Evolutionary conservation across 2,329 filamentous ascomycete genomes (phyloP).

Genomic region (Phaeosphaeria sp.): DNA sequence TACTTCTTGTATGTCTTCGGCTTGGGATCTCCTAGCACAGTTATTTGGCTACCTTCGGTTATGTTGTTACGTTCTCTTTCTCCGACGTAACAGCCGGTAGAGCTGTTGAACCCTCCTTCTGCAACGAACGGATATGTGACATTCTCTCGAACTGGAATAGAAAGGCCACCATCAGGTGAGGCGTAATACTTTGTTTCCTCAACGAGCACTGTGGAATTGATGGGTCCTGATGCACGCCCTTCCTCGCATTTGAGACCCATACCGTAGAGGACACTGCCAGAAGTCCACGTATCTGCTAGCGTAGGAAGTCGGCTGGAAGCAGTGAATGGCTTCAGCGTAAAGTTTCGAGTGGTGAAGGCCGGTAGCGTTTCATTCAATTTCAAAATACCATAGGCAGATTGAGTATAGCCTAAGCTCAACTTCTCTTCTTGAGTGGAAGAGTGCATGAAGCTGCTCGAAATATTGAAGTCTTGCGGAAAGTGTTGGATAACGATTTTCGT

Average conservation of each 20-base stretch:
- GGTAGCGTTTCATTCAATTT: conserved; percentile 57
- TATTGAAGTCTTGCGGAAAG: not conserved
- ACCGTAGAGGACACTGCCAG: conserved; percentile 33
- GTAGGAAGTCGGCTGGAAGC: conserved; percentile 8
- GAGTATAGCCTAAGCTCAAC: conserved; percentile 50
- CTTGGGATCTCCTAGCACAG: too few species aligned
- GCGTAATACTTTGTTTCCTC: not conserved
- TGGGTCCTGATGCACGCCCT: not conserved
- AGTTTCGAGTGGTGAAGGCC: conserved; percentile 51
- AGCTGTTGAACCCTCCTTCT: too few species aligned
- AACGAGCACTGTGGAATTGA: not conserved
- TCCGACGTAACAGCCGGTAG: too few species aligned
- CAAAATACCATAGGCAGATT: conserved; percentile 54
- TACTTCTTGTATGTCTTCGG: too few species aligned
- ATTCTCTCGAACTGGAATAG: too few species aligned
- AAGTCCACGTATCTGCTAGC: conserved; percentile 19
- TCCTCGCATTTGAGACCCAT: conserved; percentile 40
- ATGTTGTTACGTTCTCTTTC: too few species aligned
- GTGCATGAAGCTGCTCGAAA: conserved; percentile 30
- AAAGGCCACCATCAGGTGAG: too few species aligned
- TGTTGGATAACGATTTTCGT: conserved; percentile 11
- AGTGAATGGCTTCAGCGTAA: conserved; percentile 53
- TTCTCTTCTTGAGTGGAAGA: conserved; percentile 31
- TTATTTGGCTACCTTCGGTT: too few species aligned
- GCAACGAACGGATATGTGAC: too few species aligned